A percentile compares a stretch with the other conserved stretches of the same genome.
phyloP scores from a whole-genome alignment of 345 rosid genomes.

The Melaleuca alternifolia region DNA sequence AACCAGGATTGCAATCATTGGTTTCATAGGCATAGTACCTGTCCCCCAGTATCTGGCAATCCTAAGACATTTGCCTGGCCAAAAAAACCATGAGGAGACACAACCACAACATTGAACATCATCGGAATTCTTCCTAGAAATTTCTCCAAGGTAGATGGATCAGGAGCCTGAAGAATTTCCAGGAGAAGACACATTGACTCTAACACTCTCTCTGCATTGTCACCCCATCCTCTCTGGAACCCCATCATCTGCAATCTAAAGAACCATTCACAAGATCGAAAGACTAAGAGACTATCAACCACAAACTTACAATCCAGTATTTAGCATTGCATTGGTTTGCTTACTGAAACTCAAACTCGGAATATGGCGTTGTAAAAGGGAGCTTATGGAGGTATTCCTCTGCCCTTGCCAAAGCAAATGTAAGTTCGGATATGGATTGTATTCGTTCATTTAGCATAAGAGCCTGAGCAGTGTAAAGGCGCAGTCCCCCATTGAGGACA shows the following conservation, averaged over 20 bases:
- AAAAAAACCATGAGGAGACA: constrained; percentile 57
- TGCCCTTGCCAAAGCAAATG: constrained; percentile 40
- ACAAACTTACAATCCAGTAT: background rate
- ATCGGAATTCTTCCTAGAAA: constrained; percentile 58
- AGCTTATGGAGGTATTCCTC: constrained; percentile 46
- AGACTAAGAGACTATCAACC: background rate
- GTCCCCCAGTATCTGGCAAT: constrained; percentile 60
- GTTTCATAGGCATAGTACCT: constrained; percentile 13
- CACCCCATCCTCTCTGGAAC: constrained; percentile 58
- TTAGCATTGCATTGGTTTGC: background rate
- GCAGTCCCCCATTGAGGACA: background rate
- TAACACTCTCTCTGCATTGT: constrained; percentile 28
- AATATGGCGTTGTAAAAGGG: constrained; percentile 26
- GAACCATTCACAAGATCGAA: background rate
- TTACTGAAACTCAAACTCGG: constrained; percentile 46
- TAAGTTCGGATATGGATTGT: constrained; percentile 28
- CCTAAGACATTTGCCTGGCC: constrained; percentile 62
- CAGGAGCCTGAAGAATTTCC: constrained; percentile 59
- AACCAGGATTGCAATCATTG: background rate
- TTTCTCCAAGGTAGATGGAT: constrained; percentile 48
- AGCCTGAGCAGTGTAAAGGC: background rate
- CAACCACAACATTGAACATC: constrained; percentile 53
- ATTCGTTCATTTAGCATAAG: constrained; percentile 57
- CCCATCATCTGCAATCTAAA: constrained; percentile 47
- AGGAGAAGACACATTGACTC: constrained; percentile 51